Evolutionary conservation across 257 asterid genomes (phyloP).

Genomic region (Ocimum tenuiflorum): DNA sequence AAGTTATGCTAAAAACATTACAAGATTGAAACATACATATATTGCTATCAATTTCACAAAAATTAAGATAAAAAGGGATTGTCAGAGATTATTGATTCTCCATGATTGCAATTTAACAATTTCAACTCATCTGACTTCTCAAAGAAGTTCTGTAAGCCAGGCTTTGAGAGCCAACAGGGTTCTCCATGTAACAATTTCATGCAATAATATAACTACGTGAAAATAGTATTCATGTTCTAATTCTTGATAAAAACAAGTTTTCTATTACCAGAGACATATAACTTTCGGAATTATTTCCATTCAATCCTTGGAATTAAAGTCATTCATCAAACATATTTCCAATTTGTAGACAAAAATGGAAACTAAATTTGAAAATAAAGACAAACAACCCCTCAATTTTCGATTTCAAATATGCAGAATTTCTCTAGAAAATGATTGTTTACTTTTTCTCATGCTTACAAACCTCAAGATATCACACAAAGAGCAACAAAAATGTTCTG

Average conservation of each 20-base stretch:
- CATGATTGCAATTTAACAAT: slow-evolving; percentile 13
- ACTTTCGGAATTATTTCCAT: no score
- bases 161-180: slow-evolving; percentile 69
- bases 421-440: background rate
- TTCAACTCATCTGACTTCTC: slow-evolving; percentile 47
- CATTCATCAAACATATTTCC: no score
- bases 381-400: no score
- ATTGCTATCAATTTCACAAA: slow-evolving; percentile 20
- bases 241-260: no score
- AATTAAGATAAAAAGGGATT: slow-evolving; percentile 18
- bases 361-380: background rate
- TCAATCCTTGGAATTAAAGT: no score
- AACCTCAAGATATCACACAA: background rate
- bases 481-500: background rate
- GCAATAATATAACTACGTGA: no score
- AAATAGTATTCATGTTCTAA: no score
- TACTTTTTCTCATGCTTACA: background rate
- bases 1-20: no score
- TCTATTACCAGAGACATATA: no score
- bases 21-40: no score
- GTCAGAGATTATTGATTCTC: background rate
- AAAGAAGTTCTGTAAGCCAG: slow-evolving; percentile 91
- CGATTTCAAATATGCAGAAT: background rate
- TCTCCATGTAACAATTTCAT: slow-evolving; percentile 31
- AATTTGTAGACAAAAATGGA: no score